Conservation (phyloP, 1,284 basidiomycete genomes). For the Vanrija pseudolonga region DNA sequence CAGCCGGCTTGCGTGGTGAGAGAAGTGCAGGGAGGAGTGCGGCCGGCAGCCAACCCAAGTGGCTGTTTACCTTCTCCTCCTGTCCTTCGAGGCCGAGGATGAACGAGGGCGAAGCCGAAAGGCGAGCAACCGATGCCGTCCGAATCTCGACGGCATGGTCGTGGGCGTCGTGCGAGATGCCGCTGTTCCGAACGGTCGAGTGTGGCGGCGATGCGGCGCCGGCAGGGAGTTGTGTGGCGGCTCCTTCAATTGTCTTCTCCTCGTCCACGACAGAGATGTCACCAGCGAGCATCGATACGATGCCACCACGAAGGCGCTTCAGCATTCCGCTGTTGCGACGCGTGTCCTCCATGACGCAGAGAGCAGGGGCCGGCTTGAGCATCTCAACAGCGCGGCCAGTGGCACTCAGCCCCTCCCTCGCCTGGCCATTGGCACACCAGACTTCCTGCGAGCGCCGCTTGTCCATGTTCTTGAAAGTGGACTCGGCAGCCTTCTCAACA, state of each 20-base stretch:
- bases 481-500: slow-evolving; percentile 1
- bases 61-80: background rate
- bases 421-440: slow-evolving; percentile 35
- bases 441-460: slow-evolving; percentile 19
- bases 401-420: slow-evolving; percentile 20
- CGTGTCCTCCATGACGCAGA: slow-evolving; percentile 25
- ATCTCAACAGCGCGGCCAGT: slow-evolving; percentile 31
- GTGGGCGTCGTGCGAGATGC: background rate
- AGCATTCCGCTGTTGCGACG: slow-evolving; percentile 3
- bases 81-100: background rate
- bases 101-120: slow-evolving; percentile 14
- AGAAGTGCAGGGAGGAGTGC: background rate
- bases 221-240: background rate
- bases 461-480: slow-evolving; percentile 16
- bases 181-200: no score
- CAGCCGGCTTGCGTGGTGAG: background rate
- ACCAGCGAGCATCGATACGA: slow-evolving; percentile 29
- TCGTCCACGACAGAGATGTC: background rate
- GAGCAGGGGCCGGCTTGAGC: slow-evolving; percentile 34
- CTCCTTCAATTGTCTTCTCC: background rate
- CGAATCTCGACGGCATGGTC: slow-evolving; percentile 19
- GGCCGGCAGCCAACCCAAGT: background rate
- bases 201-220: slow-evolving; percentile 2
- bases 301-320: slow-evolving; percentile 19
- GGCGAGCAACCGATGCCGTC: slow-evolving; percentile 24